phyloP scores from a whole-genome alignment of 2,329 filamentous ascomycete genomes.

The Diplocarpon mali region DNA sequence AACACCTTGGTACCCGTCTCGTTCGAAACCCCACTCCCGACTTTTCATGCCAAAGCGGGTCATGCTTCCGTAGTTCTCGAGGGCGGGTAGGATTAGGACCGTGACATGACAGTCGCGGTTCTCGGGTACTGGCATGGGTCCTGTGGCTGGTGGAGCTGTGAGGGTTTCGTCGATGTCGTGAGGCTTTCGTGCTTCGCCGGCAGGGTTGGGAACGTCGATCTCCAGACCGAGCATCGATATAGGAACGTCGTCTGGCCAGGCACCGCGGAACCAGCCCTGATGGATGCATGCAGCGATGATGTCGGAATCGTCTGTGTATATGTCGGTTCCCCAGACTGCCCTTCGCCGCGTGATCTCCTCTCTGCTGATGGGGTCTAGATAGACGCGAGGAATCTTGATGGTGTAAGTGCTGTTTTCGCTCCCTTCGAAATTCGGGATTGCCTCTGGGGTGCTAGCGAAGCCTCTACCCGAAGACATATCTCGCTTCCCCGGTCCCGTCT shows the following conservation, averaged over 20 bases:
- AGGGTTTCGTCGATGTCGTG: slow-evolving; percentile 32
- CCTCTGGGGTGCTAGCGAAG: slow-evolving; percentile 21
- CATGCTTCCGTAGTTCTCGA: slow-evolving; percentile 65
- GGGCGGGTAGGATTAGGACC: slow-evolving; percentile 66
- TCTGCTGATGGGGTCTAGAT: slow-evolving; percentile 57
- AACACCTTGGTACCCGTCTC: slow-evolving; percentile 29
- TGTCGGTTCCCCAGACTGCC: slow-evolving; percentile 83
- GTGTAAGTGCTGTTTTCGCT: slow-evolving; percentile 80
- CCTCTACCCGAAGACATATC: slow-evolving; percentile 29
- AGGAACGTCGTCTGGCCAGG: slow-evolving; percentile 73
- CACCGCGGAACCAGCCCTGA: slow-evolving; percentile 80
- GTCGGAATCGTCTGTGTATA: slow-evolving; percentile 95
- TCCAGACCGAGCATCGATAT: slow-evolving; percentile 52
- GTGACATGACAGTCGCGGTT: slow-evolving; percentile 81
- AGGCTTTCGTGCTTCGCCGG: slow-evolving; percentile 10
- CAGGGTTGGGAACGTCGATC: slow-evolving; percentile 24
- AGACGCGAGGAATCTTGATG: slow-evolving; percentile 72
- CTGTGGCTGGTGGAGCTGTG: slow-evolving; percentile 40
- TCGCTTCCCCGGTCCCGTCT: slow-evolving; percentile 34
- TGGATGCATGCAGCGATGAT: slow-evolving; percentile 88
- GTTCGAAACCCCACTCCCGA: slow-evolving; percentile 58
- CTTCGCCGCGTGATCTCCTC: slow-evolving; percentile 75
- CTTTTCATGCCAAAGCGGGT: slow-evolving; percentile 74
- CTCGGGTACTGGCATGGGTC: slow-evolving; percentile 51
- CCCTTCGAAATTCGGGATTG: slow-evolving; percentile 60